phyloP scores from a whole-genome alignment of 139 green algal genomes.

The Astrephomene gubernaculifera region DNA sequence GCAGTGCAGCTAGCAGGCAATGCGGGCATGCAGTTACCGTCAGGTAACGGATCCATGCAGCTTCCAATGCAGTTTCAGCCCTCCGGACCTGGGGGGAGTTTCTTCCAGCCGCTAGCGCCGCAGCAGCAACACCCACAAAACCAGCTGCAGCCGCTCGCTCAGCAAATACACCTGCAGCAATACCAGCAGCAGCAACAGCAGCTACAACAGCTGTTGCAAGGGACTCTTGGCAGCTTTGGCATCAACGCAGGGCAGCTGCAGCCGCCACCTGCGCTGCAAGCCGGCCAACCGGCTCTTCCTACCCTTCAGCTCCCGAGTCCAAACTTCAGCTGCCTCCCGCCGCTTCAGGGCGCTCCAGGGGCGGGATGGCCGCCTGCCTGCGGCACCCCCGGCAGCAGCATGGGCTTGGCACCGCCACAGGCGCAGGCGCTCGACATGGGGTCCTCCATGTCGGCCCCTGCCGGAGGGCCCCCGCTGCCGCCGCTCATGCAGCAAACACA shows the following conservation, averaged over 20 bases:
- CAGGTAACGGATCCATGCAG: neutral
- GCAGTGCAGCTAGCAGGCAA: too few species aligned
- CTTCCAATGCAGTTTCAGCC: too few species aligned
- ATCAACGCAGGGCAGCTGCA: neutral
- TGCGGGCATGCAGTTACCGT: neutral
- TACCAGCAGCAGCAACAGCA: constrained; percentile 19
- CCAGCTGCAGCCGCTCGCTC: neutral
- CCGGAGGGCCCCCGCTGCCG: neutral
- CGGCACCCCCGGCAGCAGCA: neutral
- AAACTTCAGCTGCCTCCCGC: neutral
- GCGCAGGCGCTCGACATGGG: too few species aligned
- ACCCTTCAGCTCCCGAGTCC: neutral
- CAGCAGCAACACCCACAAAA: neutral
- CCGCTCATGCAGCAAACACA: neutral
- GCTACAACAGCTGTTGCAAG: constrained; percentile 13
- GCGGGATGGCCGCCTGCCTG: neutral
- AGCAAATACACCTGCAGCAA: neutral
- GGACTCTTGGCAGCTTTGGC: neutral
- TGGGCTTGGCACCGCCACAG: neutral
- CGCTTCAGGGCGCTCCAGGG: neutral
- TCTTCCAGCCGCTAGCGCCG: neutral
- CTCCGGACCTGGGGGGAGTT: too few species aligned
- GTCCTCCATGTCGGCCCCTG: too few species aligned
- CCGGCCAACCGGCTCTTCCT: neutral
- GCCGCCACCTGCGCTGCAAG: too few species aligned